Evolutionary conservation across 768 basidiomycete species (phyloP).

Genomic region (Podaxis mareebaensis): DNA sequence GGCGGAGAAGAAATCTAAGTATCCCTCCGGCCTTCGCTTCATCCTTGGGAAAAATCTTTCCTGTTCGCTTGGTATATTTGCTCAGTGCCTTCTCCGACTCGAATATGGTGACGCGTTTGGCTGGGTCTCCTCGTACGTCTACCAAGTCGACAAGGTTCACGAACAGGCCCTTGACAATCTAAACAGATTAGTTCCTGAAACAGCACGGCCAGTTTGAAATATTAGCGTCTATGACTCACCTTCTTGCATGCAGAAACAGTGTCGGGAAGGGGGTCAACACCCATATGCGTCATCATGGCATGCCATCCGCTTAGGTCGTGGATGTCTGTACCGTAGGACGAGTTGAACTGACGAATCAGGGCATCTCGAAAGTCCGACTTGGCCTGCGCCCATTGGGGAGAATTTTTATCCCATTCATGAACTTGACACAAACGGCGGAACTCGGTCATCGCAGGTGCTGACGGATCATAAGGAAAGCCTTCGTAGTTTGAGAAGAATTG

Average conservation of each 20-base stretch:
- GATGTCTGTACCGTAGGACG: slow-evolving; percentile 16
- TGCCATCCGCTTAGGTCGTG: slow-evolving; percentile 17
- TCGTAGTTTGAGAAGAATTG: slow-evolving; percentile 10
- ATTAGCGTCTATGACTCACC: background rate
- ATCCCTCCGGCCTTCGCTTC: slow-evolving; percentile 8
- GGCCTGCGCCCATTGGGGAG: background rate
- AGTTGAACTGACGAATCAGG: slow-evolving; percentile 17
- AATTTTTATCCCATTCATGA: background rate
- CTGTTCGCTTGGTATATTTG: slow-evolving; percentile 9
- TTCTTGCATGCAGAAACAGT: slow-evolving; percentile 1
- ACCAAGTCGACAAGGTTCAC: slow-evolving; percentile 18
- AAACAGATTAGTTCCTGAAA: background rate
- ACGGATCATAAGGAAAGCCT: slow-evolving; percentile 9
- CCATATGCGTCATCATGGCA: slow-evolving; percentile 12
- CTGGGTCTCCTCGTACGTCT: slow-evolving; percentile 6
- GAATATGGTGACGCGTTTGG: slow-evolving; percentile 1
- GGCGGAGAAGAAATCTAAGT: slow-evolving; percentile 13
- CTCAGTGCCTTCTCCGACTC: slow-evolving; percentile 9
- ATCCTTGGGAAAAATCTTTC: slow-evolving; percentile 7
- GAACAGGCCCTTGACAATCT: slow-evolving; percentile 4
- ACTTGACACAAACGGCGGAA: slow-evolving; percentile 1
- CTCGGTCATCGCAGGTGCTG: slow-evolving; percentile 9
- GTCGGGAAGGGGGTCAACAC: slow-evolving; percentile 4
- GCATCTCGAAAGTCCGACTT: slow-evolving; percentile 7
- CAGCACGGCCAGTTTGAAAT: too few relatives aligned